Evolutionary conservation across 805 yeast species (phyloP), one percentile per base, ranked within the genome.

Genomic region (Zygosaccharomyces siamensis): DNA sequence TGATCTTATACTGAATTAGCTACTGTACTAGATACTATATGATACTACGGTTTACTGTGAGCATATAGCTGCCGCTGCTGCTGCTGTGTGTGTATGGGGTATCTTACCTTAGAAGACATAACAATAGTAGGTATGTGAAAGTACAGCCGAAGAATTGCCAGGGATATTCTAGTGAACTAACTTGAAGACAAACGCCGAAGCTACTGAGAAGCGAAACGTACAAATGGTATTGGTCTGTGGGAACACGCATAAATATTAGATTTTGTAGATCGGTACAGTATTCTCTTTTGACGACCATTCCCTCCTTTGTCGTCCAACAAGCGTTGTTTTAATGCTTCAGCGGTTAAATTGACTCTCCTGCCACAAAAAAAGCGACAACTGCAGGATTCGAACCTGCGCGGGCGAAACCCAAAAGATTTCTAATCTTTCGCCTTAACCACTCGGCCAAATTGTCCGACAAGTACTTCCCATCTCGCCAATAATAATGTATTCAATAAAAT

Each of bases 331-430:
- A 33, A 33, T 33, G 5, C 5, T 8, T 33, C 37, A 10, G 37
- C 37, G 37, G 37, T 20, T 33, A 33, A 14, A 14, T 33, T 14
- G 16, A 8, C 10, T 3, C 28, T 8, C 10, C 8, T 14, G 21
- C 16, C 37, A 33, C 37, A 33, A 33, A 33, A 67, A 64, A 66
- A 66, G 61, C 81, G 81, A 77, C 81, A 77, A 73, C 81, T 73
- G 81, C 82, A 77, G 81, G 82, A 77, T 66, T 78, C 80, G 82
- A 78, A 76, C 76, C 76, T 72, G 75, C 75, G 76, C 76, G 75
- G 75, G 75, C 67, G 71, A 68, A 64, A 70, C 76, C 77, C 76
- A 72, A 72, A 72, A 72, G 76, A 72, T 73, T 71, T 70, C 75
- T 71, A 72, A 73, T 75, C 79, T 75, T 74, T 74, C 79, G 78